Percentiles rank a stretch among this genome's conserved stretches.
These are phyloP conservation scores for Dactylis glomerata DNA, from an alignment of 176 grass and related monocot species.

Conservation along the genomic window DNA sequence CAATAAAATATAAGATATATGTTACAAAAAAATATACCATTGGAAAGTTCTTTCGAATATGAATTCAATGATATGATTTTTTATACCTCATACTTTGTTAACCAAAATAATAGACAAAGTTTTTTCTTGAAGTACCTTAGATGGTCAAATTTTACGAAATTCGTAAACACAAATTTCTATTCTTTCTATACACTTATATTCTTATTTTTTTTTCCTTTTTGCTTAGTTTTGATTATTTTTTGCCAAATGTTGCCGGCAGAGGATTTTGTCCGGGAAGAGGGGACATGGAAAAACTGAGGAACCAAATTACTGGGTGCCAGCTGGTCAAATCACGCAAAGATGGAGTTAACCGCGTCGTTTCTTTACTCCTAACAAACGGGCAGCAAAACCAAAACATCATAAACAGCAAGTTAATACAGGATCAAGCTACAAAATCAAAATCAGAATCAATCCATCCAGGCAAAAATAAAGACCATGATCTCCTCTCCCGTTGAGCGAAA, in stretches of 20 bases:
- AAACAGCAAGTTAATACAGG: conserved; percentile 7
- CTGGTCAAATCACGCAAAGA: conserved; percentile 24
- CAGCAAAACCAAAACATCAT: neutral
- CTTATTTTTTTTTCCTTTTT: too few species aligned
- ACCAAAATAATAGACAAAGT: too few species aligned
- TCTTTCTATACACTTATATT: too few species aligned
- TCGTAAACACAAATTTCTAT: too few species aligned
- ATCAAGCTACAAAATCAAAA: neutral
- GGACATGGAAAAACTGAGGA: neutral
- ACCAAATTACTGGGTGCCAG: neutral
- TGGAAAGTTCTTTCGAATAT: too few species aligned
- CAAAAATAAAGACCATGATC: neutral
- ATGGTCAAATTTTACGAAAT: too few species aligned
- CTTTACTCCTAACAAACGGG: neutral
- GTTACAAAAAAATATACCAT: too few species aligned
- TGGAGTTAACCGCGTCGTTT: neutral
- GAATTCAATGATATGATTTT: too few species aligned
- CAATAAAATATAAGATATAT: too few species aligned
- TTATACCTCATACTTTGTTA: too few species aligned
- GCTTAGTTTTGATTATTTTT: too few species aligned
- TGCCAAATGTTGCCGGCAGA: neutral
- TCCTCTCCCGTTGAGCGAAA: neutral
- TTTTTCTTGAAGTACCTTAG: too few species aligned
- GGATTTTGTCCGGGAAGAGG: neutral
- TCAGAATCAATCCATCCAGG: neutral